Conservation (phyloP, 192 early-diverging fungal genomes). For the Umbelopsis isabellina region DNA sequence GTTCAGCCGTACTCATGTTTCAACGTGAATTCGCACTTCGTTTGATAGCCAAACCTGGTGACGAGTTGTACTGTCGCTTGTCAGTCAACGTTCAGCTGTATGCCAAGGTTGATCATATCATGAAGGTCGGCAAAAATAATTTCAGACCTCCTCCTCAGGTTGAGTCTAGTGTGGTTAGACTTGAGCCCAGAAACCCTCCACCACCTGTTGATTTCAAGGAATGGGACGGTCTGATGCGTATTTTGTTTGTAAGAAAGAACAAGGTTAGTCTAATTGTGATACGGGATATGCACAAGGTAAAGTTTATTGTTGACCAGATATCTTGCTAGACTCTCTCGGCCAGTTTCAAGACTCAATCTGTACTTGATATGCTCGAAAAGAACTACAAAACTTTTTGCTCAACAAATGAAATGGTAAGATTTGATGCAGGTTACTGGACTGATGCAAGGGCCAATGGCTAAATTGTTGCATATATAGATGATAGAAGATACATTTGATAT, state of each 20-base stretch:
- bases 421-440: background rate
- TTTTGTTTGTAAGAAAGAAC: constrained; percentile 92
- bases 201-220: constrained; percentile 94
- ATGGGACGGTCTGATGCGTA: constrained; percentile 96
- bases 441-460: background rate
- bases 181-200: constrained; percentile 93
- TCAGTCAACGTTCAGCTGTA: constrained; percentile 94
- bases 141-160: constrained; percentile 98
- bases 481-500: constrained; percentile 86
- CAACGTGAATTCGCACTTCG: constrained; percentile 98
- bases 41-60: constrained; percentile 92
- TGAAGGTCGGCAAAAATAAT: constrained; percentile 98
- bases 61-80: constrained; percentile 88
- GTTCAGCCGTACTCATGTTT: constrained; percentile 97
- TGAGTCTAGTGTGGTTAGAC: constrained; percentile 92
- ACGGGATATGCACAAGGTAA: background rate
- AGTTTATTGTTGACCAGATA: background rate
- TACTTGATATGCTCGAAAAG: constrained; percentile 90
- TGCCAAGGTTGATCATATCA: constrained; percentile 93
- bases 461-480: constrained; percentile 45
- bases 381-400: constrained; percentile 96
- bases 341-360: constrained; percentile 86
- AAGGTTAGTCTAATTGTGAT: constrained; percentile 52
- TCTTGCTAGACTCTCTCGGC: constrained; percentile 71
- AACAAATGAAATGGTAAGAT: constrained; percentile 68